phyloP scores from a whole-genome alignment of 306 rosid species.

The Comarum palustre region DNA sequence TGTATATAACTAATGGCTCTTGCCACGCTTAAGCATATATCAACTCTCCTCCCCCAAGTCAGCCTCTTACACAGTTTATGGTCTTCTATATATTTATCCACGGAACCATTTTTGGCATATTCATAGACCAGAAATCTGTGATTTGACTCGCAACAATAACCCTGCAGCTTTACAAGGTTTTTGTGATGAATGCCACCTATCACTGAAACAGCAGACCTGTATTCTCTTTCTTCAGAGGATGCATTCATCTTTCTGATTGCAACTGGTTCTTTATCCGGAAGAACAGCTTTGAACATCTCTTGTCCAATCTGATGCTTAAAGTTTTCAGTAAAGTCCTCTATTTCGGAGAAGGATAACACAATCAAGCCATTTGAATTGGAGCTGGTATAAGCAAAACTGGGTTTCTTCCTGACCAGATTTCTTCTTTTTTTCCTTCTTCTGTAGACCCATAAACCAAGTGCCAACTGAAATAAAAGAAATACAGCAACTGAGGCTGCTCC shows the following conservation, averaged over 20 bases:
- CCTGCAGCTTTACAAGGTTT: conserved; percentile 71
- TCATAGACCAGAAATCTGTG: conserved; percentile 59
- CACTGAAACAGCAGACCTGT: conserved; percentile 50
- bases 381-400: conserved; percentile 29
- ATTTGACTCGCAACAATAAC: conserved; percentile 66
- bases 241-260: conserved; percentile 52
- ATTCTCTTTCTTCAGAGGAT: conserved; percentile 61
- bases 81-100: conserved; percentile 49
- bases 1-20: conserved; percentile 69
- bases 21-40: conserved; percentile 66
- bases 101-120: conserved; percentile 54
- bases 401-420: conserved; percentile 30
- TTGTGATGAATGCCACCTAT: conserved; percentile 69
- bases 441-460: conserved; percentile 46
- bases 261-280: conserved; percentile 41
- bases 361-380: conserved; percentile 49
- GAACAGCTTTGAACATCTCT: conserved; percentile 55
- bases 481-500: conserved; percentile 56
- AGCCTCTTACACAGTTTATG: conserved; percentile 53
- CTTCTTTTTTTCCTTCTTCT: conserved; percentile 47
- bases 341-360: conserved; percentile 54
- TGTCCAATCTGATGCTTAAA: conserved; percentile 56
- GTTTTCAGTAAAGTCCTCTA: conserved; percentile 54
- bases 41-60: conserved; percentile 65
- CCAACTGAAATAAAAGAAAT: conserved; percentile 51